A percentile compares a stretch with the other conserved stretches of the same genome.
phyloP scores from a whole-genome alignment of 371 early-diverging fungal species.

The Mucor racemosus region DNA sequence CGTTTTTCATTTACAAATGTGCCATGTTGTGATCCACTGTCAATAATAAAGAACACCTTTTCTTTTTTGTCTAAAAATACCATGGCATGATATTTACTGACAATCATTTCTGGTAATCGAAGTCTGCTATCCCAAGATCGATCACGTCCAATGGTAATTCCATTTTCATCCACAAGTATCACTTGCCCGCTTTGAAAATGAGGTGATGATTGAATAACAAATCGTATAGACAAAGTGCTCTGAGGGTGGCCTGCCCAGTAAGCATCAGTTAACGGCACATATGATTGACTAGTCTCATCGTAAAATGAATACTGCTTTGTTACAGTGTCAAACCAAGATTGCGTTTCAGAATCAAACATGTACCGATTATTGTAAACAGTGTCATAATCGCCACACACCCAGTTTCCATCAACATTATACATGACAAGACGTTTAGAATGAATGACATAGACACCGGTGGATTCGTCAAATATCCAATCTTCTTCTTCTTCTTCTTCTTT shows the following conservation, averaged over 20 bases:
- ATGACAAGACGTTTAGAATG: constrained; percentile 22
- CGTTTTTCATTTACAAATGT: constrained; percentile 44
- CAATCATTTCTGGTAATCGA: constrained; percentile 48
- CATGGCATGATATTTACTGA: constrained; percentile 50
- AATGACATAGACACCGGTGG: constrained; percentile 20
- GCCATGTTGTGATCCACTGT: constrained; percentile 52
- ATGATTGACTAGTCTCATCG: constrained; percentile 29
- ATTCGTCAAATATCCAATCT: constrained; percentile 19
- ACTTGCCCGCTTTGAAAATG: constrained; percentile 28
- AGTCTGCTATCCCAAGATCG: constrained; percentile 41
- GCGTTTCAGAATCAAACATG: constrained; percentile 33
- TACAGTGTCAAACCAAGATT: constrained; percentile 40
- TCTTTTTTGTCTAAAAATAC: constrained; percentile 31
- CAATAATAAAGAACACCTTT: constrained; percentile 34
- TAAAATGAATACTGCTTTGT: constrained; percentile 34
- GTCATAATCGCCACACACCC: constrained; percentile 32
- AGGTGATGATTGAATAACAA: constrained; percentile 43
- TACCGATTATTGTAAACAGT: constrained; percentile 26
- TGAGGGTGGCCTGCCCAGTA: constrained; percentile 27
- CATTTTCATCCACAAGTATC: constrained; percentile 44
- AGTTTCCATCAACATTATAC: constrained; percentile 18
- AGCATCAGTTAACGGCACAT: constrained; percentile 25
- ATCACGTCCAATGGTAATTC: constrained; percentile 48
- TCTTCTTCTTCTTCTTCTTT: neutral
- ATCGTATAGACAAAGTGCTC: constrained; percentile 29